Evolutionary conservation across 2,329 filamentous ascomycete genomes (phyloP), one percentile per base, ranked within the genome.

Genomic region (Aulographum hederae): DNA sequence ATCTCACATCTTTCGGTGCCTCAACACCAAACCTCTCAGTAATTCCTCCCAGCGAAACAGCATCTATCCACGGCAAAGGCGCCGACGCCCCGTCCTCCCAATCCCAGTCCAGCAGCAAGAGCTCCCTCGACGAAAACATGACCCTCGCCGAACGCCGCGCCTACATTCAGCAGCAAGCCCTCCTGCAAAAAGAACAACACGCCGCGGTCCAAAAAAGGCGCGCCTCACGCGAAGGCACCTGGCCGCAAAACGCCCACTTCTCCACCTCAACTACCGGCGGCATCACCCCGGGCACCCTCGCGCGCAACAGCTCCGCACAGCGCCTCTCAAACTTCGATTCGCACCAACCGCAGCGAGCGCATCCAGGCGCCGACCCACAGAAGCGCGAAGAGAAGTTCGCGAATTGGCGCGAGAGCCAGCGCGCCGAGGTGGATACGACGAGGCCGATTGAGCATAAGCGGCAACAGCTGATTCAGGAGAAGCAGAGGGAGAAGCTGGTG

Each of bases 71-170:
- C n/a, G 21, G 21, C 21, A 25, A n/a, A 8, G 8, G 8, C 21
- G 21, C 21, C 8, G 8, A n/a, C 8, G 8, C 21, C 21, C 8
- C 21, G 8, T 25, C 21, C 8, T 12, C 26, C 4, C 18, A 23
- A 13, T 11, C 12, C 29, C 26, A 20, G 18, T 31, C 19, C 23
- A 6, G n/a, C 20, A 34, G 12, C 26, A 17, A 31, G n/a, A 25
- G 8, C 15, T 19, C 8, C 13, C 21, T 25, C 13, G 66, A 69
- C 39, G 79, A 85, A 37, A 69, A 84, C 34, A 61, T 86, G 40
- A 74, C 79, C 0, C 61, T 89, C 13, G 76, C 70, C 26, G 69
- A 78, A 42, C 72, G 78, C 32, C 45, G 50, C 37, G 45, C 46
- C 12, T 32, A 53, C 12, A 46, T 59, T 8, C 51, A 57, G 37